A percentile compares a stretch with the other conserved stretches of the same genome.
These are phyloP conservation scores for Podospora pseudocomata DNA, from an alignment of 495 filamentous ascomycete genomes.

Conservation along the genomic window DNA sequence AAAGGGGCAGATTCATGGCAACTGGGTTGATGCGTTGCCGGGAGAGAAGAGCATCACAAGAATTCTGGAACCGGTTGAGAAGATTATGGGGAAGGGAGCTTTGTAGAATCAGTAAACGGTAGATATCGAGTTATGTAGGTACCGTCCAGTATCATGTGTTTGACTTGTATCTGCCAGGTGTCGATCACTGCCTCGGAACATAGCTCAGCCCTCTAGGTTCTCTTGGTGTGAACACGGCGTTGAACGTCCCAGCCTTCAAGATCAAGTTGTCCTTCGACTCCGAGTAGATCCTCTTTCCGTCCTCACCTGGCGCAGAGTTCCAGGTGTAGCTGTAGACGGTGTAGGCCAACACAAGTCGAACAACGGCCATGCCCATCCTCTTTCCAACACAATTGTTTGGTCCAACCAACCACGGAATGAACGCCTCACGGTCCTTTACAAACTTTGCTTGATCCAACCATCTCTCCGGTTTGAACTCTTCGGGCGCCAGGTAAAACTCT, in stretches of 20 bases:
- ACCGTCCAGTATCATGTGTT: too few species aligned
- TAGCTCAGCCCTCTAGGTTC: neutral
- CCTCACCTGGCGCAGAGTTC: conserved; percentile 22
- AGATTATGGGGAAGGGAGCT: too few species aligned
- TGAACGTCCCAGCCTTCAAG: conserved; percentile 17
- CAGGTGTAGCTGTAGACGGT: conserved; percentile 20
- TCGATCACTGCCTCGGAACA: too few species aligned
- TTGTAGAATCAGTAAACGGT: too few species aligned
- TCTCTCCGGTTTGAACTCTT: conserved; percentile 46
- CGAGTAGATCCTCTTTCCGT: conserved; percentile 19
- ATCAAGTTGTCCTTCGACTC: conserved; percentile 18
- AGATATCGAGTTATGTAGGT: too few species aligned
- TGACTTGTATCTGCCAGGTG: too few species aligned
- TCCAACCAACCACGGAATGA: conserved; percentile 47
- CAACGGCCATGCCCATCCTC: conserved; percentile 30
- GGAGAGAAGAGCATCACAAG: neutral
- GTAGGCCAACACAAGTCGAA: conserved; percentile 28
- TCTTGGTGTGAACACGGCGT: conserved; percentile 18
- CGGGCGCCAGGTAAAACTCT: neutral
- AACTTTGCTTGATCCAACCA: conserved; percentile 47
- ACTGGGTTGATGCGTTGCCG: neutral
- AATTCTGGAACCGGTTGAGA: neutral
- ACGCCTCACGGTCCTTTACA: conserved; percentile 44
- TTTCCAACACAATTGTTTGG: conserved; percentile 32
- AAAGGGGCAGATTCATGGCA: neutral